Evolutionary conservation across 805 yeast genomes (phyloP).

Genomic region (Candida ficus): DNA sequence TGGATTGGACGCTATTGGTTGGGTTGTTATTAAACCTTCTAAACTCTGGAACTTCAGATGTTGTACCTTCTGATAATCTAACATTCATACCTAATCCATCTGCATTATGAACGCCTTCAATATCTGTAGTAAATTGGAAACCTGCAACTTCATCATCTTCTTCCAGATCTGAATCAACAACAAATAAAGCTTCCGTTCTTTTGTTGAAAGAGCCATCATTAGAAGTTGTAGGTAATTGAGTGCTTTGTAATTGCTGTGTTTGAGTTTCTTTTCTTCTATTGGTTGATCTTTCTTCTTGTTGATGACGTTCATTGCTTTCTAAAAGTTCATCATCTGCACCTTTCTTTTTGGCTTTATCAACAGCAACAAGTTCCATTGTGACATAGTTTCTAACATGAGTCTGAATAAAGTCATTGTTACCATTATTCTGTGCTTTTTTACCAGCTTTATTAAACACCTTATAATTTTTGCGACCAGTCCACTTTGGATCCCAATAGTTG

Average conservation of each 20-base stretch:
- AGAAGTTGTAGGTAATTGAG: background rate
- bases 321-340: slow-evolving; percentile 3
- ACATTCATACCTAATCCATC: slow-evolving; percentile 23
- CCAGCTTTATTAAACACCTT: slow-evolving; percentile 33
- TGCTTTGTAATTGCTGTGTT: too few relatives aligned
- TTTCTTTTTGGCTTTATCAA: slow-evolving; percentile 1
- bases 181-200: slow-evolving; percentile 12
- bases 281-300: background rate
- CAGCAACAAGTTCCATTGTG: slow-evolving; percentile 1
- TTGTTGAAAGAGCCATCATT: background rate
- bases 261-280: background rate
- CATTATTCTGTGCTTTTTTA: slow-evolving; percentile 11
- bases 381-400: slow-evolving; percentile 17
- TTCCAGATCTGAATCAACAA: slow-evolving; percentile 12
- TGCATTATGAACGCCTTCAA: slow-evolving; percentile 8
- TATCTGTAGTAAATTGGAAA: slow-evolving; percentile 16
- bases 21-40: slow-evolving; percentile 4
- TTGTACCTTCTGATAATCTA: slow-evolving; percentile 6
- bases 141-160: slow-evolving; percentile 11
- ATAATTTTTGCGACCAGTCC: slow-evolving; percentile 34
- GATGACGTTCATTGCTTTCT: slow-evolving; percentile 5
- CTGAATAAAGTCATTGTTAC: slow-evolving; percentile 23
- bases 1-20: too few relatives aligned
- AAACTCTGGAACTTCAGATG: slow-evolving; percentile 15
- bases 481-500: slow-evolving; percentile 14